Conservation (phyloP, 257 asterid species). For the Perilla frutescens region DNA sequence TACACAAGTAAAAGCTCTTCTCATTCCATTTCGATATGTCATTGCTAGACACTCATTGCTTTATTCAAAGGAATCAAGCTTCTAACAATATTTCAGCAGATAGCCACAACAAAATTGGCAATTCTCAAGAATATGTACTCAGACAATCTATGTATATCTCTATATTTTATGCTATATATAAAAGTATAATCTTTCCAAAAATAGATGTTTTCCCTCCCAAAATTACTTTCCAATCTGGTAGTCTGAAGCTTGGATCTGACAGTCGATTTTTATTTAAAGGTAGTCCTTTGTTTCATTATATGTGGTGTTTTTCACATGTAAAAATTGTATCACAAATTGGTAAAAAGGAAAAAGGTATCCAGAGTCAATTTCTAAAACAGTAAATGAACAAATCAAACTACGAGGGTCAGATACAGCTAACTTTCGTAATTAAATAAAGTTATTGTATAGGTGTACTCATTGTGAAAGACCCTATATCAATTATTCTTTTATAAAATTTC, state of each 20-base stretch:
- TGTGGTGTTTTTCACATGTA: background rate
- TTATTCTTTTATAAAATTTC: background rate
- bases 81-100: constrained; percentile 16
- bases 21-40: background rate
- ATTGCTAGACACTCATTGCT: background rate
- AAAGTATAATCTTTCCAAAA: background rate
- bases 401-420: no score
- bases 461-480: no score
- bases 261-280: background rate
- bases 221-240: background rate
- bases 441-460: no score
- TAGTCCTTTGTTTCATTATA: background rate
- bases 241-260: background rate
- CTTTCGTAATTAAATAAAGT: no score
- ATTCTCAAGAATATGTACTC: background rate
- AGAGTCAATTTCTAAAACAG: background rate
- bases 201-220: background rate
- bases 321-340: background rate
- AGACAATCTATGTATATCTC: background rate
- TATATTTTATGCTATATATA: no score
- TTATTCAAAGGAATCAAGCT: constrained; percentile 21
- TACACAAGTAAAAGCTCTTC: background rate
- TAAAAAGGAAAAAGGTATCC: background rate
- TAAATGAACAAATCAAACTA: background rate
- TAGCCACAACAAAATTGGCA: constrained; percentile 14